A percentile compares a stretch with the other conserved stretches of the same genome.
Evolutionary conservation across 176 grass and related monocot species (phyloP).

Genomic region (Raddia guianensis): DNA sequence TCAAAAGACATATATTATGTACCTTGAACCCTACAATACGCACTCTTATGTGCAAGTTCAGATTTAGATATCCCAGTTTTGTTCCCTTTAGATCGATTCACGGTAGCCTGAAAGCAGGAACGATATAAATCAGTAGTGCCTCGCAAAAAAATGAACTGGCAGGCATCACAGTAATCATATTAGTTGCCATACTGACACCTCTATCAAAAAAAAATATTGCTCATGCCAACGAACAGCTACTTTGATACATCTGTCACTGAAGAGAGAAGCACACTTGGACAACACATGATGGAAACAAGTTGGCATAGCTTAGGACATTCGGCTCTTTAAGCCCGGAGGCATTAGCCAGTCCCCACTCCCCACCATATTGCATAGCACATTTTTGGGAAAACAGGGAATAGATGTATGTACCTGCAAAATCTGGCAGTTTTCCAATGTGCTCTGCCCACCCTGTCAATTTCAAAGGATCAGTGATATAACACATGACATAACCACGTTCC

Average conservation of each 20-base stretch:
- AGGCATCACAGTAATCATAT: background rate
- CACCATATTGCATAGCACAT: background rate
- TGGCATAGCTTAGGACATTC: background rate
- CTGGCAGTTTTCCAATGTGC: conserved; percentile 97
- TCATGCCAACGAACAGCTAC: background rate
- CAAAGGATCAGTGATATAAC: background rate
- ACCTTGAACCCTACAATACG: conserved; percentile 96
- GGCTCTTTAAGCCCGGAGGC: conserved; percentile 1
- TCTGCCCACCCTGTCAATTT: conserved; percentile 79
- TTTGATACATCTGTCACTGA: background rate
- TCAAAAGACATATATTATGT: conserved; percentile 20
- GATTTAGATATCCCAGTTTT: conserved; percentile 87
- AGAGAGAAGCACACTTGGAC: conserved; percentile 16
- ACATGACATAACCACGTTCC: background rate
- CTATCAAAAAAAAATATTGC: background rate
- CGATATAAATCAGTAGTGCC: conserved; percentile 1
- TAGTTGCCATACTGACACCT: background rate
- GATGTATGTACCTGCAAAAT: conserved; percentile 76
- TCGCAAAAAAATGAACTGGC: conserved; percentile 8
- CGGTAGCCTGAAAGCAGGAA: conserved; percentile 67
- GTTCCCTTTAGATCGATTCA: conserved; percentile 95
- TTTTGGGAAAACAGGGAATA: background rate
- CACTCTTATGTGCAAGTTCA: conserved; percentile 90
- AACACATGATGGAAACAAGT: background rate
- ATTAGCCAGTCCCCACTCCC: background rate